phyloP scores from a whole-genome alignment of 2,329 filamentous ascomycete species.

The Rutstroemia sp. region DNA sequence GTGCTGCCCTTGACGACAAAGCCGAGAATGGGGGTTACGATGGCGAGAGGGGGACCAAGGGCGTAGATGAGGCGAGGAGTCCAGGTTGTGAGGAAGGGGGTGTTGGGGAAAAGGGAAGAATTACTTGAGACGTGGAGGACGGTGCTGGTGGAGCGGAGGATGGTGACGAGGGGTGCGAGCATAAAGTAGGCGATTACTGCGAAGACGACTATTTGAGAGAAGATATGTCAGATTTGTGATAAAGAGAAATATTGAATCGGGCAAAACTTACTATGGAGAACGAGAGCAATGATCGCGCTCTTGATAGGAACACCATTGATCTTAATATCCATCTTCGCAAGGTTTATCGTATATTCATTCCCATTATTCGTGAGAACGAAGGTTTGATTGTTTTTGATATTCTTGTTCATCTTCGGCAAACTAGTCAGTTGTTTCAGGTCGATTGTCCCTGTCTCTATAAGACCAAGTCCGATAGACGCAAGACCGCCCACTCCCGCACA shows the following conservation, averaged over 20 bases:
- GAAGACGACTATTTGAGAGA: background rate
- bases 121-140: slow-evolving; percentile 7
- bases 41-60: background rate
- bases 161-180: background rate
- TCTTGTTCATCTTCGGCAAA: background rate
- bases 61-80: background rate
- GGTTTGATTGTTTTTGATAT: slow-evolving; percentile 5
- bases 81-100: slow-evolving; percentile 1
- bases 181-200: background rate
- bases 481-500: slow-evolving; percentile 7
- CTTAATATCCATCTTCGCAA: background rate
- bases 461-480: slow-evolving; percentile 1
- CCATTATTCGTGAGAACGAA: slow-evolving; percentile 1
- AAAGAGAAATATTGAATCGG: background rate
- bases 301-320: background rate
- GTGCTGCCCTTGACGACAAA: background rate
- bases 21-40: background rate
- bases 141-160: slow-evolving; percentile 4
- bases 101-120: background rate
- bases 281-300: background rate
- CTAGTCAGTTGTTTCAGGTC: background rate
- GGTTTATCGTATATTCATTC: slow-evolving; percentile 3
- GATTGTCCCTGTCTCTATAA: background rate
- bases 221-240: background rate
- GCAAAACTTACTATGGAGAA: background rate